Conservation (phyloP, 495 filamentous ascomycete genomes). For the Podospora comata region DNA sequence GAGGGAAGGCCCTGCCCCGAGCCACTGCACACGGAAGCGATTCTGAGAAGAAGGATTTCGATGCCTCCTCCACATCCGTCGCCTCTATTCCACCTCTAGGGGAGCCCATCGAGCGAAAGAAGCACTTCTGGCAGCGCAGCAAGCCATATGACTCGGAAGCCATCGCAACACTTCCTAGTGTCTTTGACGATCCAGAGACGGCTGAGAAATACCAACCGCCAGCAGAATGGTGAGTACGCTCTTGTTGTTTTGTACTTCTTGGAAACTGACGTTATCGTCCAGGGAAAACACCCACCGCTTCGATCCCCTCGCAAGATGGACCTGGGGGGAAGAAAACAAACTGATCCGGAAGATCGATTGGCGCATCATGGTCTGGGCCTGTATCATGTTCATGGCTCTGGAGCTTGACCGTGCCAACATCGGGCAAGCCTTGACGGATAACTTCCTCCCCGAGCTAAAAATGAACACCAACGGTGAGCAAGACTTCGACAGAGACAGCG, state of each 20-base stretch:
- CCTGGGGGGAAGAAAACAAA: conserved; percentile 40
- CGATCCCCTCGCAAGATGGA: conserved; percentile 41
- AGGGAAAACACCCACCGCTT: conserved; percentile 49
- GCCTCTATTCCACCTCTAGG: conserved; percentile 37
- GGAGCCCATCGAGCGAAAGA: conserved; percentile 35
- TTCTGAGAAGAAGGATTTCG: conserved; percentile 14
- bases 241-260: neutral
- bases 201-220: conserved; percentile 39
- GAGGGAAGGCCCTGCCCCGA: conserved; percentile 9
- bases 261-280: too few species aligned
- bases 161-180: conserved; percentile 48
- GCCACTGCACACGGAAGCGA: conserved; percentile 9
- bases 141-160: conserved; percentile 47
- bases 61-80: conserved; percentile 22
- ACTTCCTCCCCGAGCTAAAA: conserved; percentile 37
- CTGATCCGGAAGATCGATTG: conserved; percentile 42
- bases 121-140: conserved; percentile 46
- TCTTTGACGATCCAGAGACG: conserved; percentile 43
- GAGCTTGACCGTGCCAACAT: conserved; percentile 75
- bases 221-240: conserved; percentile 35
- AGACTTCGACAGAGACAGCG: neutral
- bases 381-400: conserved; percentile 79
- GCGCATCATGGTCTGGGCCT: conserved; percentile 56
- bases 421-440: conserved; percentile 39
- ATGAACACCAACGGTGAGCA: conserved; percentile 38